Conservation (phyloP, 306 rosid genomes). For the Fragaria vesca region DNA sequence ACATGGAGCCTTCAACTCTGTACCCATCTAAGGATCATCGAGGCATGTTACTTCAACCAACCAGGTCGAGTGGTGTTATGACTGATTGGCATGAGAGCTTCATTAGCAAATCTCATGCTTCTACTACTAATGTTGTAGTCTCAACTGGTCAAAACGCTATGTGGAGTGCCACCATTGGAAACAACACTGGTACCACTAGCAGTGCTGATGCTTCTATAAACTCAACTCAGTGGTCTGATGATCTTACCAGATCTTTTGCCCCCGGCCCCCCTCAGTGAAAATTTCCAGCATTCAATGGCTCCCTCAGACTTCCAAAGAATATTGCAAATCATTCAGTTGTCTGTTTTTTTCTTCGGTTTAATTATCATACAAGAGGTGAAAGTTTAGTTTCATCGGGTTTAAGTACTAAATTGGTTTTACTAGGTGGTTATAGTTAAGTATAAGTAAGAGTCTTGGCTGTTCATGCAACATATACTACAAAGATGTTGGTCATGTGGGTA, state of each 20-base stretch:
- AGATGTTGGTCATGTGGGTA: too few species aligned
- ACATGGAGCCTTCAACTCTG: constrained; percentile 18
- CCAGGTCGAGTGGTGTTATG: constrained; percentile 2
- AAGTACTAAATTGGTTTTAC: constrained; percentile 10
- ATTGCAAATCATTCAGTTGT: not conserved
- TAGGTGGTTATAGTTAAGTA: constrained; percentile 5
- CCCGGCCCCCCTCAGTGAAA: constrained; percentile 36
- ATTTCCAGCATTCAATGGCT: not conserved
- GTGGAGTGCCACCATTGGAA: constrained; percentile 36
- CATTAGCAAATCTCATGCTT: constrained; percentile 8
- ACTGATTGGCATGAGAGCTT: constrained; percentile 39
- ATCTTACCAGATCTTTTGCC: constrained; percentile 30
- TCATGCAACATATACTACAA: too few species aligned
- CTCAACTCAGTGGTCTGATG: constrained; percentile 44
- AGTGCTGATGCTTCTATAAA: constrained; percentile 13
- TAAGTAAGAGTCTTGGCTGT: too few species aligned
- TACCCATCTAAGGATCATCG: constrained; percentile 7
- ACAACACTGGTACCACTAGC: constrained; percentile 16
- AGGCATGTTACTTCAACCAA: constrained; percentile 27
- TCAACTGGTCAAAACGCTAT: constrained; percentile 18
- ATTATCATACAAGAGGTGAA: not conserved
- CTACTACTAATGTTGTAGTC: not conserved
- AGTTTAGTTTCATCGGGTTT: not conserved
- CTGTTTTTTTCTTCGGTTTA: not conserved
- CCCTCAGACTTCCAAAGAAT: not conserved